Evolutionary conservation across 805 yeast species (phyloP).

Genomic region (Kazachstania psychrophila): DNA sequence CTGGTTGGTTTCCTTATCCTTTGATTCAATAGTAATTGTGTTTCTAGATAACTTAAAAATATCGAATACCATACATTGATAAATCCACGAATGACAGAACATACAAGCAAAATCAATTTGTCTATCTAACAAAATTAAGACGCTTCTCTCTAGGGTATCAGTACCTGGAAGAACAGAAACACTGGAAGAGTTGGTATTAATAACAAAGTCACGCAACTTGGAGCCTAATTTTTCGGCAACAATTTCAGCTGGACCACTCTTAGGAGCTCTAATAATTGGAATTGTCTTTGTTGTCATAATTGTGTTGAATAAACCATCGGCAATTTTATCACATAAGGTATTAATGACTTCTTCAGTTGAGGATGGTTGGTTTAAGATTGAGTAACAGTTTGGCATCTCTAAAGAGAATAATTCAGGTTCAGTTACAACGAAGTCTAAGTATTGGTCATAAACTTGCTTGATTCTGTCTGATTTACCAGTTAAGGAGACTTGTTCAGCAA

Average conservation of each 20-base stretch:
- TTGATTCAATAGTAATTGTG: slow-evolving; percentile 55
- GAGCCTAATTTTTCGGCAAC: slow-evolving; percentile 81
- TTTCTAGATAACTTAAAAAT: slow-evolving; percentile 76
- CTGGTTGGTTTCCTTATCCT: slow-evolving; percentile 5
- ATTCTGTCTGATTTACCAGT: slow-evolving; percentile 63
- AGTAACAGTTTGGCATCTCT: slow-evolving; percentile 57
- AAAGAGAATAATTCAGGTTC: slow-evolving; percentile 86
- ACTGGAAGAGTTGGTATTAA: slow-evolving; percentile 41
- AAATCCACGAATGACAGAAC: slow-evolving; percentile 97
- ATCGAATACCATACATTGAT: slow-evolving; percentile 92
- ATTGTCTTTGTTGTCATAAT: slow-evolving; percentile 69
- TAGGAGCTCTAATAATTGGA: slow-evolving; percentile 85
- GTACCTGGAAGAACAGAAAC: slow-evolving; percentile 15
- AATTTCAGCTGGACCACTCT: slow-evolving; percentile 92
- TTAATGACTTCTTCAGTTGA: slow-evolving; percentile 72
- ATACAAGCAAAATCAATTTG: slow-evolving; percentile 84
- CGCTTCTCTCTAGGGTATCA: slow-evolving; percentile 49
- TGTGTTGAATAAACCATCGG: slow-evolving; percentile 72
- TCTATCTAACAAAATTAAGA: slow-evolving; percentile 76
- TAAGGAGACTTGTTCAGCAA: slow-evolving; percentile 73
- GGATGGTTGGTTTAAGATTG: slow-evolving; percentile 57
- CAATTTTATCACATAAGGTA: slow-evolving; percentile 54
- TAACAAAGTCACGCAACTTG: slow-evolving; percentile 74
- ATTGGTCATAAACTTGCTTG: slow-evolving; percentile 89
- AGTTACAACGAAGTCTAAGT: slow-evolving; percentile 81